A percentile compares a stretch with the other conserved stretches of the same genome.
Conservation (phyloP, 345 rosid genomes). For the Salix suchowensis region DNA sequence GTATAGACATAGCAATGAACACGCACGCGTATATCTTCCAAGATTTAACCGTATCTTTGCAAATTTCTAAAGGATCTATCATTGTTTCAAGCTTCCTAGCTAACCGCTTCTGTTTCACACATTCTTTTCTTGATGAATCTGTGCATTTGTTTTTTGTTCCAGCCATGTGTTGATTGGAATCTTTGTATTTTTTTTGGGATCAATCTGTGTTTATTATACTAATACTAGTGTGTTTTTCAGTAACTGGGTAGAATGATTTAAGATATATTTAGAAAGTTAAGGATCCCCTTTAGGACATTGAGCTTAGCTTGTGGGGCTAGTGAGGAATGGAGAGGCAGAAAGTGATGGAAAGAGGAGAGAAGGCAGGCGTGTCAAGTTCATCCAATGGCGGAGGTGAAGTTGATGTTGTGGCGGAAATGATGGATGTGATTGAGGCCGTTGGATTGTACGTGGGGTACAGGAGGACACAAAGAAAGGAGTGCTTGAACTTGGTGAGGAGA, state of each 20-base stretch:
- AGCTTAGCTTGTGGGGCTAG: background rate
- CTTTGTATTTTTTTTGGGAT: background rate
- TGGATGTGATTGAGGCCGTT: constrained; percentile 37
- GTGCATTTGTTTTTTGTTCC: background rate
- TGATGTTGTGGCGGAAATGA: constrained; percentile 25
- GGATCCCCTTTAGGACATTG: background rate
- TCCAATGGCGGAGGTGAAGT: constrained; percentile 18
- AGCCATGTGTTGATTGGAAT: background rate
- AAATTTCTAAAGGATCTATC: background rate
- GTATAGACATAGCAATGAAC: background rate
- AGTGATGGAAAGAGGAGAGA: constrained; percentile 2
- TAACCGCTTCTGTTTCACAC: background rate
- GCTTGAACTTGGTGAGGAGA: constrained; percentile 52
- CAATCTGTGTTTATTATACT: background rate
- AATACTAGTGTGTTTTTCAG: background rate
- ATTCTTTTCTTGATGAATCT: background rate
- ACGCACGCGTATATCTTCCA: background rate
- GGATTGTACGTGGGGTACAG: constrained; percentile 41
- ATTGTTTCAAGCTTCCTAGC: background rate
- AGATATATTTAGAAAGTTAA: background rate
- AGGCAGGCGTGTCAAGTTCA: constrained; percentile 23
- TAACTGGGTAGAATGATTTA: background rate
- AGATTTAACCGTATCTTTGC: background rate
- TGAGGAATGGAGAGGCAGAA: constrained; percentile 22
- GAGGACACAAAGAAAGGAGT: constrained; percentile 52